Conservation (phyloP, 768 basidiomycete species). For the Gyrodon lividus region DNA sequence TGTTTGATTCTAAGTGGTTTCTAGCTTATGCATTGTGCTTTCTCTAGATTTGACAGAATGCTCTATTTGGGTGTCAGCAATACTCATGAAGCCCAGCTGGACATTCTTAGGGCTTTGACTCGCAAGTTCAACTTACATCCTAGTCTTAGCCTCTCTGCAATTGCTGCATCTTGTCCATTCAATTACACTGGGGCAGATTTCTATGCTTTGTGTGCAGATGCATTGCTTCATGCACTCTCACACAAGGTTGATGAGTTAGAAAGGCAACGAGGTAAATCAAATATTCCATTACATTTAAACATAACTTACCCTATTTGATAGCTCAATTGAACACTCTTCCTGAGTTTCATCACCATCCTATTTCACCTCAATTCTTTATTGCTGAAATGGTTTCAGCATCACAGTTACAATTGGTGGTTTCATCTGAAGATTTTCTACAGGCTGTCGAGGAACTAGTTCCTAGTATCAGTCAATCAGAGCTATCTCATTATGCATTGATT, state of each 20-base stretch:
- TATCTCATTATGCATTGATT: constrained; percentile 78
- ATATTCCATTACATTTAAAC: neutral
- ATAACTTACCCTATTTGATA: neutral
- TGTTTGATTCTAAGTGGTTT: neutral
- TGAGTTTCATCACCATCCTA: constrained; percentile 47
- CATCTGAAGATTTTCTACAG: constrained; percentile 67
- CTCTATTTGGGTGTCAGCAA: constrained; percentile 92
- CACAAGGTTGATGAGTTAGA: constrained; percentile 82
- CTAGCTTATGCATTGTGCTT: neutral
- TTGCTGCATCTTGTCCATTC: constrained; percentile 81
- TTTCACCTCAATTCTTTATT: constrained; percentile 90
- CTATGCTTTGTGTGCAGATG: constrained; percentile 96
- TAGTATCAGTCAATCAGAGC: constrained; percentile 81
- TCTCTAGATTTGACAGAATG: constrained; percentile 90
- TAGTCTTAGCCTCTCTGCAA: constrained; percentile 52
- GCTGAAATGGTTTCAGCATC: constrained; percentile 70
- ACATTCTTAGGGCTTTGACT: constrained; percentile 87
- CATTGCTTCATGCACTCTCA: constrained; percentile 93
- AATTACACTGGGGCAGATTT: constrained; percentile 98
- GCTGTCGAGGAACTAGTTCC: constrained; percentile 74
- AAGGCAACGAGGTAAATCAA: constrained; percentile 58
- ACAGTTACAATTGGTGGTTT: constrained; percentile 78
- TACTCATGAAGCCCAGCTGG: constrained; percentile 79
- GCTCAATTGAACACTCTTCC: constrained; percentile 46
- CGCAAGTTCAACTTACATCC: constrained; percentile 86